phyloP scores from a whole-genome alignment of 345 rosid genomes.

The Geranium brycei region DNA sequence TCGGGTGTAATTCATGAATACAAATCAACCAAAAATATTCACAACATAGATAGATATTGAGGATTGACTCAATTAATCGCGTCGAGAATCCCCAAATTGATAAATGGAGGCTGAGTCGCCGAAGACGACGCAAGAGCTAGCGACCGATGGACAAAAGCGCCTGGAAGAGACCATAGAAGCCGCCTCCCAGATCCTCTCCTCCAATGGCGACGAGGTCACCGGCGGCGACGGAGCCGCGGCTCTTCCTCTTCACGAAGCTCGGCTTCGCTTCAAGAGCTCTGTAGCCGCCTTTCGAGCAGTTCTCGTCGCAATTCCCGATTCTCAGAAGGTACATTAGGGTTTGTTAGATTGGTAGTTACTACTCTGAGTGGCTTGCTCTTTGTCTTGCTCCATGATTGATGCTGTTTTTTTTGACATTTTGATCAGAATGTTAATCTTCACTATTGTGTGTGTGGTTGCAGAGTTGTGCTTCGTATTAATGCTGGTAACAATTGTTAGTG shows the following conservation, averaged over 20 bases:
- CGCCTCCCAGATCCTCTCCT: slow-evolving; percentile 66
- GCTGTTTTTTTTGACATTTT: too few species aligned
- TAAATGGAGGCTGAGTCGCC: neutral
- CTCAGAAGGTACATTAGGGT: slow-evolving; percentile 42
- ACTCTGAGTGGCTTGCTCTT: neutral
- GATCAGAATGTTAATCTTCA: neutral
- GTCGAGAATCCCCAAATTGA: neutral
- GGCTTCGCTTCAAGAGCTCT: slow-evolving; percentile 62
- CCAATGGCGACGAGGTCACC: slow-evolving; percentile 71
- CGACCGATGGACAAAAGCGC: slow-evolving; percentile 77
- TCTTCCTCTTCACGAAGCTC: slow-evolving; percentile 78
- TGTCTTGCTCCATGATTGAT: neutral
- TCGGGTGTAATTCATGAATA: too few species aligned
- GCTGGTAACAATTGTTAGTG: neutral
- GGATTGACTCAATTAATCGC: too few species aligned
- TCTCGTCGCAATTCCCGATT: slow-evolving; percentile 62
- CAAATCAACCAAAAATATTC: too few species aligned
- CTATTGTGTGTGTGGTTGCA: neutral
- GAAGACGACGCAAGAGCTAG: slow-evolving; percentile 71
- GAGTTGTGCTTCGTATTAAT: neutral
- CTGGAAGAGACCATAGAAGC: slow-evolving; percentile 80
- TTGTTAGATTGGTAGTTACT: neutral
- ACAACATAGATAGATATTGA: too few species aligned
- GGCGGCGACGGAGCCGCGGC: slow-evolving; percentile 45
- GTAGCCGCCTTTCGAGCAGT: slow-evolving; percentile 85